Conservation (phyloP, 2,329 filamentous ascomycete species). For the Sphaerulina vaccinii region DNA sequence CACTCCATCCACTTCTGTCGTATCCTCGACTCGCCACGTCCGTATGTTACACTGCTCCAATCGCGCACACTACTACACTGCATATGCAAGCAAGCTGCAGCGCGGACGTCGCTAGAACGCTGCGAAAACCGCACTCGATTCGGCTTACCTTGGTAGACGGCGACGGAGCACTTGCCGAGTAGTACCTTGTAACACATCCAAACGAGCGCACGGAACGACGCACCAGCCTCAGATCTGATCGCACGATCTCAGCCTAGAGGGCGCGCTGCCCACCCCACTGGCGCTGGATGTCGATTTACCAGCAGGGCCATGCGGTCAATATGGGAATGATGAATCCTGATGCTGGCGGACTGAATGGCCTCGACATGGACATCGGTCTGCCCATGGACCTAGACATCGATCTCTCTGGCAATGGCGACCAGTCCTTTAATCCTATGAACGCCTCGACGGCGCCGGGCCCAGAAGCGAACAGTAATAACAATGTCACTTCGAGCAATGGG, state of each 20-base stretch:
- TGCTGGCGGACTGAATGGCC: conserved; percentile 41
- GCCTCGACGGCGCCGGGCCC: conserved; percentile 23
- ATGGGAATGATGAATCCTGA: conserved; percentile 25
- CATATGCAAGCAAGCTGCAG: no score
- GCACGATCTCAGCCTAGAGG: conserved; percentile 22
- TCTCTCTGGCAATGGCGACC: conserved; percentile 25
- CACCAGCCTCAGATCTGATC: conserved; percentile 23
- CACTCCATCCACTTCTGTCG: conserved; percentile 2
- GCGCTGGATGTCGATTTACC: conserved; percentile 25
- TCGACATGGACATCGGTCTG: conserved; percentile 49
- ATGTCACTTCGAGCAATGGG: conserved; percentile 26
- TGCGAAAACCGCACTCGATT: no score
- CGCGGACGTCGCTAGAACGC: no score
- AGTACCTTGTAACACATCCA: conserved; percentile 6
- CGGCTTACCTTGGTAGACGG: no score
- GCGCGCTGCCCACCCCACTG: conserved; percentile 17
- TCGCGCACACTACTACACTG: neutral
- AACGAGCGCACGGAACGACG: conserved; percentile 19
- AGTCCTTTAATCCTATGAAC: conserved; percentile 29
- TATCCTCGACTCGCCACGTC: neutral
- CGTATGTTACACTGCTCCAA: neutral
- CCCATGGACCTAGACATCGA: conserved; percentile 48
- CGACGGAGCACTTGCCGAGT: conserved; percentile 9
- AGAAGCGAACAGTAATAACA: conserved; percentile 17
- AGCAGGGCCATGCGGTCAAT: conserved; percentile 18